Evolutionary conservation across 2,329 filamentous ascomycete species (phyloP).

Genomic region (Scedosporium boydii): DNA sequence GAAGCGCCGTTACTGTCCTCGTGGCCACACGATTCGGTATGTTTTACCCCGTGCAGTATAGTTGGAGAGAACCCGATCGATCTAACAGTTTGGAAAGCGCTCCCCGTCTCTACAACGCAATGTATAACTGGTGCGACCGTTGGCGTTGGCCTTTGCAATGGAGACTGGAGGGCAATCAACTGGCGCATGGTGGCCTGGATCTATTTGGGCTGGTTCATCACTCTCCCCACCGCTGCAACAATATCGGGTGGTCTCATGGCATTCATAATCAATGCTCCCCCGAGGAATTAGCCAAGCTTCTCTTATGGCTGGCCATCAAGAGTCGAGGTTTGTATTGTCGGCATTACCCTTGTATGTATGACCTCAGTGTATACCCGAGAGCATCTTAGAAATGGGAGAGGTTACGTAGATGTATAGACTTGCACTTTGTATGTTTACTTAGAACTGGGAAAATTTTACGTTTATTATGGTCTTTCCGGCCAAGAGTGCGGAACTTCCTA

Average conservation of each 20-base stretch:
- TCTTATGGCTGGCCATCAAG: no score
- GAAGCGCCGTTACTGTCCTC: conserved; percentile 52
- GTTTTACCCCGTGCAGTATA: conserved; percentile 27
- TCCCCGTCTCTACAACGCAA: conserved; percentile 56
- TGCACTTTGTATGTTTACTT: no score
- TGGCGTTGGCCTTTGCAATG: conserved; percentile 52
- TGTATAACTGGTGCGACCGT: conserved; percentile 56
- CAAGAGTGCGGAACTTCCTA: no score
- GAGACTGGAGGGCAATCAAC: conserved; percentile 49
- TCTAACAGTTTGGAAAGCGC: conserved; percentile 32
- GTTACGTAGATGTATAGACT: no score
- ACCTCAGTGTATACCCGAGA: no score
- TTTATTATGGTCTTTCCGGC: no score
- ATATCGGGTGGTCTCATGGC: conserved; percentile 53
- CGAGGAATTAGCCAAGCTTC: conserved; percentile 19
- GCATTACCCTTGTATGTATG: no score
- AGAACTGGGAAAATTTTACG: no score
- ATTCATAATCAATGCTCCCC: conserved; percentile 52
- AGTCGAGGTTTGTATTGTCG: no score
- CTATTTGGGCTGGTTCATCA: conserved; percentile 51
- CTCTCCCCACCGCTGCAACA: conserved; percentile 45
- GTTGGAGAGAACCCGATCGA: not conserved
- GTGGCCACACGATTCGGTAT: conserved; percentile 47
- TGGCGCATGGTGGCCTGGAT: conserved; percentile 54
- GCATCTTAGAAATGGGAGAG: no score